Conservation (phyloP, 2,329 filamentous ascomycete species). For the Xylariales sp. region DNA sequence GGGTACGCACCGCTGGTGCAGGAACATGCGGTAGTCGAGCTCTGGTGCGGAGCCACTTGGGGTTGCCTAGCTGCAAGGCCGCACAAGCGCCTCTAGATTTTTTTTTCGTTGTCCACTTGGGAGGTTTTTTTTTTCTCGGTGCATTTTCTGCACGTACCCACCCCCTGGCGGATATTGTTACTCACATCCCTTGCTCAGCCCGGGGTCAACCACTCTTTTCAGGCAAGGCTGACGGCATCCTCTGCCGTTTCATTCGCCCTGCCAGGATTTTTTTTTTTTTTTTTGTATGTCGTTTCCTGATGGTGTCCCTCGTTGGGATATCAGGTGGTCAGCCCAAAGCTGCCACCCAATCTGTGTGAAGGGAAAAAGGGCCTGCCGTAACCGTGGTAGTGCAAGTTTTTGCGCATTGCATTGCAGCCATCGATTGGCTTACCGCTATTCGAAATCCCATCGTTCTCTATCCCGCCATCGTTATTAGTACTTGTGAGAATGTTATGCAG, state of each 20-base stretch:
- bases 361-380: not conserved
- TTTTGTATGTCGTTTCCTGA: too few species aligned
- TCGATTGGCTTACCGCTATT: slow-evolving; percentile 1
- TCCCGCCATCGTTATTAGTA: not conserved
- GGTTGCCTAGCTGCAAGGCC: too few species aligned
- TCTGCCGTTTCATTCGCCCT: not conserved
- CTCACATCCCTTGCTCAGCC: not conserved
- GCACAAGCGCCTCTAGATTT: too few species aligned
- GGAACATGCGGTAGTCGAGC: too few species aligned
- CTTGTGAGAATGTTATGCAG: not conserved
- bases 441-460: not conserved
- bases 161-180: too few species aligned
- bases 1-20: too few species aligned
- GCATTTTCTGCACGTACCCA: too few species aligned
- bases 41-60: too few species aligned
- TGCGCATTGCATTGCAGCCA: not conserved
- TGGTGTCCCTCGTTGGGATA: too few species aligned
- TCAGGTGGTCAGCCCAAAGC: too few species aligned
- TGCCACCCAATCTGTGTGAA: not conserved
- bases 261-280: not conserved
- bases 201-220: not conserved
- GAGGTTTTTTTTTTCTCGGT: too few species aligned
- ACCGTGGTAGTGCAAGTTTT: not conserved
- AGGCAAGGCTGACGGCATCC: not conserved
- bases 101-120: too few species aligned